Base-by-base conservation (phyloP, 129 eudicot genomes). In the Helianthus tuberosus region DNA sequence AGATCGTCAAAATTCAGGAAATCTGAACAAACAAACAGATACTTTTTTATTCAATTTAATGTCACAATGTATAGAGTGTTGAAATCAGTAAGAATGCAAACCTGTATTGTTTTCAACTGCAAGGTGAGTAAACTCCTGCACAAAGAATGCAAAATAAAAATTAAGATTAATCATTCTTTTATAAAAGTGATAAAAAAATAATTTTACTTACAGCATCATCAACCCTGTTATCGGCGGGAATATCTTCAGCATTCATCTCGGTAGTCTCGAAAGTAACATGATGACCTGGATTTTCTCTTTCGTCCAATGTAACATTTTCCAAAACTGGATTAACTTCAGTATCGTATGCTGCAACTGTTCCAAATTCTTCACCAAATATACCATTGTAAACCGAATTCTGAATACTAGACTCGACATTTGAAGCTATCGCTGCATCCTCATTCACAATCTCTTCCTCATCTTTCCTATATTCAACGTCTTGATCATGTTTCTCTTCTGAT, bases 1-100 rank as follows among this genome's bases (percentile, higher is more conserved):
- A 62, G 77, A 67, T 93, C 98, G 70, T 90, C 98, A 71, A 85
- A 76, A 84, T 93, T 93, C 68, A 93, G 68, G 81, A 93, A 93
- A 73, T 87, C 98, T 93, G 86, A 46, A 76, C n/a, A 66, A 61
- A 16, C 52, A 65, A 59, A 39, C 35, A 5, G 0, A 25, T 23
- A 16, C 59, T 8, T 48, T 14, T 46, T 27, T 15, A 67, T 15
- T 36, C 39, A 63, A 38, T 12, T 53, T 64, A 36, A 20, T 13
- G 55, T 35, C 27, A 52, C 16, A 20, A 75, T 74, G 41, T 16
- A 17, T 57, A 43, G 7, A 29, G 15, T 20, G 39, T 63, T 63
- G 39, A 67, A 73, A 80, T 71, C 44, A 46, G n/a, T n/a, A 7
- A 32, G 52, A 41, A 68, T 64, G 35, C 73, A 67, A 77, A 93